These are phyloP conservation scores for Aspergillus incahuasiensis DNA, from an alignment of 495 filamentous ascomycete species.

Conservation along the genomic window DNA sequence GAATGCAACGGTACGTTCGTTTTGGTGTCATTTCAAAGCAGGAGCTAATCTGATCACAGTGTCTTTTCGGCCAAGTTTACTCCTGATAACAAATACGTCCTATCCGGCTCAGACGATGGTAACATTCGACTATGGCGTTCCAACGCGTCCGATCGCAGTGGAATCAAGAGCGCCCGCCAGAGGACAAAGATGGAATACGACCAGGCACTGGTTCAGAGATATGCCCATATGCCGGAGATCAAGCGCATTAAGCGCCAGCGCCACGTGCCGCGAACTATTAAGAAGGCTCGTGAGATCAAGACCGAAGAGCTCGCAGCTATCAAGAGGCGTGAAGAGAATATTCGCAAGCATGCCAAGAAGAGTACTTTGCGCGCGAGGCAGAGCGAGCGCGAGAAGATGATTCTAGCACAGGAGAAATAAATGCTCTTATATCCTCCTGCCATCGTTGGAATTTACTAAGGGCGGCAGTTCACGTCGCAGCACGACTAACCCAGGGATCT, in stretches of 20 bases:
- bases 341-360: slow-evolving; percentile 85
- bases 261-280: slow-evolving; percentile 88
- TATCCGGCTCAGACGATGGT: slow-evolving; percentile 87
- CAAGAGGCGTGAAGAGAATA: slow-evolving; percentile 89
- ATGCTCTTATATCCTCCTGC: neutral
- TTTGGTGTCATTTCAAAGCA: neutral
- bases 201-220: slow-evolving; percentile 74
- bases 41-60: slow-evolving; percentile 25
- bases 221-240: slow-evolving; percentile 95
- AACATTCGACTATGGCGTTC: slow-evolving; percentile 91
- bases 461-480: neutral
- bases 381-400: slow-evolving; percentile 89
- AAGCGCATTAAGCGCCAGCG: slow-evolving; percentile 83
- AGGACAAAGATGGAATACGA: slow-evolving; percentile 90
- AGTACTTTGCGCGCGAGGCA: slow-evolving; percentile 59
- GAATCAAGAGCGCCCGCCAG: slow-evolving; percentile 78
- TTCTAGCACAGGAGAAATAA: slow-evolving; percentile 73
- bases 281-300: slow-evolving; percentile 98
- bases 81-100: slow-evolving; percentile 80
- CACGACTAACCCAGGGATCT: neutral
- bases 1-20: slow-evolving; percentile 73
- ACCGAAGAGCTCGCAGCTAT: slow-evolving; percentile 78
- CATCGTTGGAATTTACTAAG: neutral
- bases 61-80: slow-evolving; percentile 86
- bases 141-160: slow-evolving; percentile 78